Conservation (phyloP, 495 filamentous ascomycete genomes). For the Ascodesmis nigricans region DNA sequence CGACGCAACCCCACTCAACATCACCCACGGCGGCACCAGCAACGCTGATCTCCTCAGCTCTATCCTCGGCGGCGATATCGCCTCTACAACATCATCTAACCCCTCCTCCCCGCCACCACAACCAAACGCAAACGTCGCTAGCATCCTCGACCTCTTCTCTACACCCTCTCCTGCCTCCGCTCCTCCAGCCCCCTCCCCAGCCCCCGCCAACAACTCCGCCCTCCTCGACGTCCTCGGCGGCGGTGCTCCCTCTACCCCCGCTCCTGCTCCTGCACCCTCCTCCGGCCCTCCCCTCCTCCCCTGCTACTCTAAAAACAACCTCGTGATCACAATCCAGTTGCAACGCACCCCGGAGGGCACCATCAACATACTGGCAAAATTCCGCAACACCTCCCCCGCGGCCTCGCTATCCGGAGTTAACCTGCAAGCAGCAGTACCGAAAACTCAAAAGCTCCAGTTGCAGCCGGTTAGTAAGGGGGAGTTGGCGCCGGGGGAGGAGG, state of each 20-base stretch:
- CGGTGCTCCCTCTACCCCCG: constrained; percentile 19
- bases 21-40: constrained; percentile 33
- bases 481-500: constrained; percentile 54
- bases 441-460: constrained; percentile 77
- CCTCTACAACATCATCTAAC: constrained; percentile 27
- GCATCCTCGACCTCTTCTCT: constrained; percentile 72
- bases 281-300: constrained; percentile 34
- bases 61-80: constrained; percentile 41
- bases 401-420: constrained; percentile 45
- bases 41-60: constrained; percentile 75
- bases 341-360: constrained; percentile 53
- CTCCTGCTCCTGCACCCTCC: constrained; percentile 22
- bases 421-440: constrained; percentile 85
- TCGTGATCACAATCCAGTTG: constrained; percentile 55
- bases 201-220: constrained; percentile 29
- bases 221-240: constrained; percentile 15
- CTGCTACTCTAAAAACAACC: constrained; percentile 68
- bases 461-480: constrained; percentile 66
- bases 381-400: constrained; percentile 51
- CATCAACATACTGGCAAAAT: constrained; percentile 59
- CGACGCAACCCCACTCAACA: constrained; percentile 37
- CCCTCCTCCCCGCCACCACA: constrained; percentile 33
- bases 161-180: constrained; percentile 24
- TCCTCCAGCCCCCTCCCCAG: constrained; percentile 25
- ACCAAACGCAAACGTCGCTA: constrained; percentile 37